Conservation (phyloP, 208 protist genomes). For the Angomonas deanei region DNA sequence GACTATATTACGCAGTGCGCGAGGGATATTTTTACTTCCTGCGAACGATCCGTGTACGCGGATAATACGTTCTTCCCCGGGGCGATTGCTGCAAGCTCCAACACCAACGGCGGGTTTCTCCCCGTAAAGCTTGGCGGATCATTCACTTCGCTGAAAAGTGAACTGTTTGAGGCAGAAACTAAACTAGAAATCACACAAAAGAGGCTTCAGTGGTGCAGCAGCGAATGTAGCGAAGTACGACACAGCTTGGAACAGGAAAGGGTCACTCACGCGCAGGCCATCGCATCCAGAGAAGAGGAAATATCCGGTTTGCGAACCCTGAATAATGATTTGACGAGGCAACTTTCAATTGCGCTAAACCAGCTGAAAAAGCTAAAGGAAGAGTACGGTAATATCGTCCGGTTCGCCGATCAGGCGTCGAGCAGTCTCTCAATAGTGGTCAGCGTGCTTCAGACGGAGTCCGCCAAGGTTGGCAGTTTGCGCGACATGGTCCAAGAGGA, state of each 20-base stretch:
- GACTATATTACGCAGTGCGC: slow-evolving; percentile 11
- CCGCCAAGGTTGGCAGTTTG: slow-evolving; percentile 37
- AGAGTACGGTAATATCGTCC: slow-evolving; percentile 31
- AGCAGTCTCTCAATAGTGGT: slow-evolving; percentile 29
- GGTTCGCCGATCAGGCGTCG: slow-evolving; percentile 40
- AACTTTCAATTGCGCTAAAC: slow-evolving; percentile 16
- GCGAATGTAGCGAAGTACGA: neutral
- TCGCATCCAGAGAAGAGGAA: slow-evolving; percentile 9
- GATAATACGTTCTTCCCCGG: too few relatives aligned
- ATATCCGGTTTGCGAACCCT: slow-evolving; percentile 17
- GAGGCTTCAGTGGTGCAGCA: too few relatives aligned
- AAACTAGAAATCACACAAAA: too few relatives aligned
- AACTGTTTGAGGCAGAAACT: too few relatives aligned
- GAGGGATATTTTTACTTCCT: neutral
- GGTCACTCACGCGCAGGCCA: neutral
- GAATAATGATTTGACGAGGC: slow-evolving; percentile 42
- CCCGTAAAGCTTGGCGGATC: too few relatives aligned
- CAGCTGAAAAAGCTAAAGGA: slow-evolving; percentile 31
- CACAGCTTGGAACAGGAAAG: neutral
- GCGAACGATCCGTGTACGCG: neutral
- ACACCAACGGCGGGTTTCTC: too few relatives aligned
- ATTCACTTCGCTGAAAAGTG: too few relatives aligned
- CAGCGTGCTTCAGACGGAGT: slow-evolving; percentile 36
- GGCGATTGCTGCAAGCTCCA: too few relatives aligned
- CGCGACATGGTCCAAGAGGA: slow-evolving; percentile 38